Evolutionary conservation across 768 basidiomycete genomes (phyloP).

Genomic region (Mrakia blollopis): DNA sequence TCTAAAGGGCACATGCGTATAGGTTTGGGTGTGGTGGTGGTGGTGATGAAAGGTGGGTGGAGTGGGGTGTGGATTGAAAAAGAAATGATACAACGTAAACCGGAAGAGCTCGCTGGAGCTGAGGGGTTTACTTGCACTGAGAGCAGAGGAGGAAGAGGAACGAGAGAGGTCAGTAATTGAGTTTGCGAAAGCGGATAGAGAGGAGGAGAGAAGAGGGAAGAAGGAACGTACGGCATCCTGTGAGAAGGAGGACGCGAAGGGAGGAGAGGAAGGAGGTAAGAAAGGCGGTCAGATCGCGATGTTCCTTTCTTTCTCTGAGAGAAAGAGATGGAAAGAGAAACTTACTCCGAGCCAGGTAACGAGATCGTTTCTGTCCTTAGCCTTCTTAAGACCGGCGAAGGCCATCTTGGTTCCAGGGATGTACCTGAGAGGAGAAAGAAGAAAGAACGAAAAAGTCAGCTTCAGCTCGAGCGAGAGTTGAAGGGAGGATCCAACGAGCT

Average conservation of each 20-base stretch:
- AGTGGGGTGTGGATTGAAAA: background rate
- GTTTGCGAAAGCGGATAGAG: too few species aligned
- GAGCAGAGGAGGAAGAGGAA: background rate
- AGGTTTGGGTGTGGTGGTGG: background rate
- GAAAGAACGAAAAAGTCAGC: background rate
- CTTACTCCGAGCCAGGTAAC: slow-evolving; percentile 61
- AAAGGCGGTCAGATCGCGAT: background rate
- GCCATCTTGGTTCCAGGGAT: slow-evolving; percentile 89
- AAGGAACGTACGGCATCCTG: slow-evolving; percentile 46
- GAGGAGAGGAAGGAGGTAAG: background rate
- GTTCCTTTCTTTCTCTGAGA: too few species aligned
- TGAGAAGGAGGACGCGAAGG: background rate
- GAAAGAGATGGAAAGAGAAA: background rate
- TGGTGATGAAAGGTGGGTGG: background rate
- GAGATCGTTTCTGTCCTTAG: slow-evolving; percentile 89
- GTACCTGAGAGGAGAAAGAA: slow-evolving; percentile 52
- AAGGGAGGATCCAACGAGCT: too few species aligned
- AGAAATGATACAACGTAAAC: background rate
- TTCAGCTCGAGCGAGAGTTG: background rate
- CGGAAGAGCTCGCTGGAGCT: background rate
- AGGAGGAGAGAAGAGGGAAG: background rate
- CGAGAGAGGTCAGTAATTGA: background rate
- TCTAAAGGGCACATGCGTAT: background rate
- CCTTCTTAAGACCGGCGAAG: slow-evolving; percentile 74
- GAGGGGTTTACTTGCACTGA: slow-evolving; percentile 13